Base-by-base conservation (phyloP, 495 filamentous ascomycete species). In the Podospora sp. region DNA sequence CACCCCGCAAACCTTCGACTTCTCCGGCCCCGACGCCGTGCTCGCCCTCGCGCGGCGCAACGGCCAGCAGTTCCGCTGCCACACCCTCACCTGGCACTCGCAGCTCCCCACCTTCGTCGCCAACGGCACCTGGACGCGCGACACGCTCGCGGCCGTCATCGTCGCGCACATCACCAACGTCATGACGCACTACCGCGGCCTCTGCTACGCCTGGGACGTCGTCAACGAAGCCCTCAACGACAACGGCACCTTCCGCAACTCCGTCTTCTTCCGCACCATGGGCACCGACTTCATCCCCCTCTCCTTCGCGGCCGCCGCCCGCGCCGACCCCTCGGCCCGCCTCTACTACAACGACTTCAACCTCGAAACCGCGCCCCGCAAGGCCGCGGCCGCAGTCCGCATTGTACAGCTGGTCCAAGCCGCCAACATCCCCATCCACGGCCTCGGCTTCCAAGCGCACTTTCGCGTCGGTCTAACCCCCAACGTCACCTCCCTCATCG, bases 341-440 rank as follows among this genome's bases (percentile, higher is more conserved):
- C 67, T 75, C 18, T 91, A 89, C 78, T 88, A 89, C 79, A 90
- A 90, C 74, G 86, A 89, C 78, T 89, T 88, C 78, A 85, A 85
- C 71, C 84, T 89, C 68, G 85, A 87, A 65, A 75, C 74, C 36
- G 68, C 76, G 14, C 79, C 80, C 14, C 61, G 74, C 67, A 89
- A 89, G 69, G 73, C 81, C 7, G 71, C 72, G 25, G 79, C 74
- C 18, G 80, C 83, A 4, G 68, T 81, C n/a, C 52, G 68, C 12
- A 72, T 88, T 50, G 80, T 88, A 61, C 65, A 72, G 29, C 71
- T 79, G 2, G 59, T 88, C 50, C 74, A 80, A 56, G 65, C 64
- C 46, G 73, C 75, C 7, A 79, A 79, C 57, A 76, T 83, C 16
- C 79, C 76, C 5, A 86, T 88, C 70, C 81, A 89, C 69, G 87